phyloP scores from a whole-genome alignment of 2,329 filamentous ascomycete genomes.

The Chrysosporium keratinophilum region DNA sequence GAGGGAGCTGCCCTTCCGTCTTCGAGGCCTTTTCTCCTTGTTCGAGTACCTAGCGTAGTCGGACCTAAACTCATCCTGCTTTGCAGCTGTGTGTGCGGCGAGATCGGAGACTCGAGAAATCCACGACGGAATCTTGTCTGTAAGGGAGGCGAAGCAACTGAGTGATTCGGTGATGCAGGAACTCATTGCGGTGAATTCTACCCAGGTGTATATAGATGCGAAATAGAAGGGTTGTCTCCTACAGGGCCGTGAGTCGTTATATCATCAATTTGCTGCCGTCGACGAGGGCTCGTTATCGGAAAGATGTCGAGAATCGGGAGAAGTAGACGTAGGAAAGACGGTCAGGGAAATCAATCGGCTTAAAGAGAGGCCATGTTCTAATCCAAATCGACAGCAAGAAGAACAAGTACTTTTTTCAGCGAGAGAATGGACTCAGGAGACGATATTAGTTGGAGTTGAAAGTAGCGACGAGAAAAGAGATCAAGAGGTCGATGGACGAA shows the following conservation, averaged over 20 bases:
- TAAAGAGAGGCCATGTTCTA: no score
- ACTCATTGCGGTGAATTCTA: conserved; percentile 2
- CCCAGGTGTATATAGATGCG: conserved; percentile 13
- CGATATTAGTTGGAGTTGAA: not conserved
- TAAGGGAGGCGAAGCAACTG: conserved; percentile 36
- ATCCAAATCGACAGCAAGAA: no score
- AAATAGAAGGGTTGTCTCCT: conserved; percentile 4
- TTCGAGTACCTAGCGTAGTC: conserved; percentile 32
- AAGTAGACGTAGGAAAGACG: not conserved
- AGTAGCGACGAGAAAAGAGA: not conserved
- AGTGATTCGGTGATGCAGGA: conserved; percentile 31
- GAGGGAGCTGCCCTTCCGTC: conserved; percentile 34
- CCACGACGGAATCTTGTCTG: conserved; percentile 39
- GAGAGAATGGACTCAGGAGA: no score
- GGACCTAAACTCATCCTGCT: conserved; percentile 35
- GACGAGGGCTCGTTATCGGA: no score
- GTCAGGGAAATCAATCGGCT: not conserved
- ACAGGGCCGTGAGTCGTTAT: conserved; percentile 13
- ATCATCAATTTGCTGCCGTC: conserved; percentile 8
- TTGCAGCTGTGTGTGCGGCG: conserved; percentile 31
- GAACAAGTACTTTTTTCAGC: no score
- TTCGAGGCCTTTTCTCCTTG: conserved; percentile 21
- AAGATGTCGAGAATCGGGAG: not conserved
- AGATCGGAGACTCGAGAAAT: conserved; percentile 35
- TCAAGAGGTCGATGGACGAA: not conserved